phyloP scores from a whole-genome alignment of 148 eudicot species.

The Fagopyrum homotropicum region DNA sequence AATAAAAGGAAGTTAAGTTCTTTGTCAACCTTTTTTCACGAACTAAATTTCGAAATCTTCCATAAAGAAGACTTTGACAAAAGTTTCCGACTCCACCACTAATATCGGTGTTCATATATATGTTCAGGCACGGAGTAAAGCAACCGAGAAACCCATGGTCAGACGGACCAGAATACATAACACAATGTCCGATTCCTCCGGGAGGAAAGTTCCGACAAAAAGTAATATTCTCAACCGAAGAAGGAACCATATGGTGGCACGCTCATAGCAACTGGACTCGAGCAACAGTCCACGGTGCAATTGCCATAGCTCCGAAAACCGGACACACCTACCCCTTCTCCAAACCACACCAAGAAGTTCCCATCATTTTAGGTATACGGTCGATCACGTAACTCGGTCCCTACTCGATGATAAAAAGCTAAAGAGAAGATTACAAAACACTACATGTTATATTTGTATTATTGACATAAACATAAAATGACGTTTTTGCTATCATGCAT shows the following conservation, averaged over 20 bases:
- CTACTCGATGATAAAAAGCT: not conserved
- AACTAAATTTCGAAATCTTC: too few relatives aligned
- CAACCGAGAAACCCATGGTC: slow-evolving; percentile 12
- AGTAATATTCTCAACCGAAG: slow-evolving; percentile 6
- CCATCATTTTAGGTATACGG: slow-evolving; percentile 6
- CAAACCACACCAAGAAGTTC: slow-evolving; percentile 7
- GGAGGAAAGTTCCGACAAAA: slow-evolving; percentile 7
- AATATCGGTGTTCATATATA: too few relatives aligned
- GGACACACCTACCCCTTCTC: slow-evolving; percentile 3
- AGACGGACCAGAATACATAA: slow-evolving; percentile 14
- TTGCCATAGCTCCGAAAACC: not conserved
- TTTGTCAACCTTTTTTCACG: too few relatives aligned
- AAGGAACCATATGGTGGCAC: slow-evolving; percentile 13
- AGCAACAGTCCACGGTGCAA: slow-evolving; percentile 11
- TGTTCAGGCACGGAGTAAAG: slow-evolving; percentile 11
- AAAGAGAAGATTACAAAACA: not conserved
- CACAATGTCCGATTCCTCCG: slow-evolving; percentile 12
- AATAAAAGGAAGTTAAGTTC: too few relatives aligned
- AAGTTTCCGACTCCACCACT: too few relatives aligned
- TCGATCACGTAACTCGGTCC: too few relatives aligned
- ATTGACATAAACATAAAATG: too few relatives aligned
- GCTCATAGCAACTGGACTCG: slow-evolving; percentile 14
- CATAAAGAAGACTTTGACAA: too few relatives aligned
- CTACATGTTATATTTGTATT: not conserved
- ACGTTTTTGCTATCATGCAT: too few relatives aligned